Evolutionary conservation across 805 yeast species (phyloP).

Genomic region (Yamadazyma laniorum): DNA sequence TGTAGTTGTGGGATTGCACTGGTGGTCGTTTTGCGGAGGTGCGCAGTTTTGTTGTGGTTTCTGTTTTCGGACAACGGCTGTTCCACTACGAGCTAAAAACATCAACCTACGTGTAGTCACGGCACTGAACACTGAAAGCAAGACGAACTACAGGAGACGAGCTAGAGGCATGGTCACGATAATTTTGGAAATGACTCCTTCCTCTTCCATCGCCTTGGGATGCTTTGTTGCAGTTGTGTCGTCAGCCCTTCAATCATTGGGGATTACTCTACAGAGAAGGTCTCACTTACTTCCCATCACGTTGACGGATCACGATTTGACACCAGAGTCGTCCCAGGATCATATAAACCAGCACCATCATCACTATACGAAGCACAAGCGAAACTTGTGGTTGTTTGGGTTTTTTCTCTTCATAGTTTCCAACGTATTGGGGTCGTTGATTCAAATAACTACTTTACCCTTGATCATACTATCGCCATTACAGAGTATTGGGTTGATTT

Average conservation of each 20-base stretch:
- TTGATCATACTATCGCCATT: constrained; percentile 75
- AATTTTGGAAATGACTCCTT: neutral
- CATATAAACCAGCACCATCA: constrained; percentile 17
- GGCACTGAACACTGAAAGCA: too few species aligned
- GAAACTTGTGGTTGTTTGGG: constrained; percentile 75
- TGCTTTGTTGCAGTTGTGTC: constrained; percentile 71
- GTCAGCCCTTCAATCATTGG: constrained; percentile 76
- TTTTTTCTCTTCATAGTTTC: constrained; percentile 66
- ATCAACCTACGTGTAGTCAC: too few species aligned
- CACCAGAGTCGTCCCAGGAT: neutral
- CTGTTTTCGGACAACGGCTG: neutral
- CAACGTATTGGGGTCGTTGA: constrained; percentile 75
- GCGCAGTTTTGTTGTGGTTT: neutral
- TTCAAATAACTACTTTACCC: constrained; percentile 83
- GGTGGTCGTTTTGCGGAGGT: neutral
- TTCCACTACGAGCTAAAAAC: too few species aligned
- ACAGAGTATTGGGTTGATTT: constrained; percentile 85
- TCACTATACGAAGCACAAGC: constrained; percentile 31
- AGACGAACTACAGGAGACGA: too few species aligned
- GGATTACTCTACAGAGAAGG: constrained; percentile 77
- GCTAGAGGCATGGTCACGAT: neutral
- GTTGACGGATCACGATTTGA: constrained; percentile 15
- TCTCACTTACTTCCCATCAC: constrained; percentile 55
- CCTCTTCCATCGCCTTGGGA: constrained; percentile 47
- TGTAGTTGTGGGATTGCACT: too few species aligned